Evolutionary conservation across 176 grass and related monocot species (phyloP).

Genomic region (Avena sativa): DNA sequence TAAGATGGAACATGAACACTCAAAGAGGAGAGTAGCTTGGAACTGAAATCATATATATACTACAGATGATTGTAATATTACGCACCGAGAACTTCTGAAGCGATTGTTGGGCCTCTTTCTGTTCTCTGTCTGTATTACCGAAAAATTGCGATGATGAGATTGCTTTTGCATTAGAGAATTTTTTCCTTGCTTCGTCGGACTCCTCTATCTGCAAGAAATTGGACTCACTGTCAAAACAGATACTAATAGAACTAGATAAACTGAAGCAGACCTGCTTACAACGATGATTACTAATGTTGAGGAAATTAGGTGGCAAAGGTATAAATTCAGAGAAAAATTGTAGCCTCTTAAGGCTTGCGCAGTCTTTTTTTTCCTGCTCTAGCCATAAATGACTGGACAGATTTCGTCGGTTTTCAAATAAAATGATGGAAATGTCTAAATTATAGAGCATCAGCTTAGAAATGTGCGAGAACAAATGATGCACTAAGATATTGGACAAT

Average conservation of each 20-base stretch:
- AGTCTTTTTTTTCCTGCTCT: not conserved
- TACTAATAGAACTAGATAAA: not conserved
- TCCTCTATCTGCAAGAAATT: conserved; percentile 64
- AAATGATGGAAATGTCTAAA: not conserved
- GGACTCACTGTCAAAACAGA: not conserved
- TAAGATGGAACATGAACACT: not conserved
- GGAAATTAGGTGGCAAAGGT: not conserved
- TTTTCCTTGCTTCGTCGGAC: conserved; percentile 76
- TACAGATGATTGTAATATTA: not conserved
- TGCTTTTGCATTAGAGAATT: conserved; percentile 83
- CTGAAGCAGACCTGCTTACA: not conserved
- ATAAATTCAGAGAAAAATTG: not conserved
- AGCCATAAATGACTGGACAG: not conserved
- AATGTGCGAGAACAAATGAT: not conserved
- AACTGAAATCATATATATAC: not conserved
- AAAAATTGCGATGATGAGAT: conserved; percentile 87
- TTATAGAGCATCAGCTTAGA: not conserved
- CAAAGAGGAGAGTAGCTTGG: not conserved
- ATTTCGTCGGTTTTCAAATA: not conserved
- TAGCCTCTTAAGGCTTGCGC: not conserved
- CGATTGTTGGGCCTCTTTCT: conserved; percentile 68
- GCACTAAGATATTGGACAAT: not conserved
- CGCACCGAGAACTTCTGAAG: conserved; percentile 75
- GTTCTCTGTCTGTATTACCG: conserved; percentile 60
- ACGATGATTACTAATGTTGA: not conserved